Base-by-base conservation (phyloP, 2,329 filamentous ascomycete genomes). In the Penicillium sp. region DNA sequence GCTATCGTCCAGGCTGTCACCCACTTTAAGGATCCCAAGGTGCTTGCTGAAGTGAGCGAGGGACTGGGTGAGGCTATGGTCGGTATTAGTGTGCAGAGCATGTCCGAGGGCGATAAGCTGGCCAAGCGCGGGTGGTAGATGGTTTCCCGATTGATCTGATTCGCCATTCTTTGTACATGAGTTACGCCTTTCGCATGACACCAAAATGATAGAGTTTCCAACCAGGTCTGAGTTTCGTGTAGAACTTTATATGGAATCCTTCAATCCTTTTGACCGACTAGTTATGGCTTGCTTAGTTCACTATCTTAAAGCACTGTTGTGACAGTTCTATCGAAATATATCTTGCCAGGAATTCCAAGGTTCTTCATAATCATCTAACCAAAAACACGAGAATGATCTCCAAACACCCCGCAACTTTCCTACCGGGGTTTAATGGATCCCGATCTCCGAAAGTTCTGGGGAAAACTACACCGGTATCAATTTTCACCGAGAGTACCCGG, bases 51-150 rank as follows among this genome's bases (percentile, higher is more conserved):
- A 69, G 84, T 89, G 42, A 90, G 84, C 68, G 80, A 82, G 59
- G 87, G 89, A 40, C 70, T 96, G 17, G 92, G 92, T n/a, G 89
- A 95, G 76, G 88, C 92, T 25, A 98, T 96, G 87, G 89, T 95
- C 8, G 92, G 92, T 16, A 87, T 96, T 60, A 95, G 90, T 68
- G 85, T 85, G 50, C 77, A 78, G 45, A 77, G 74, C 52, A 83
- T 96, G 82, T 73, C 74, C 45, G 77, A 85, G 37, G 75, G 75
- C 42, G 83, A 95, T 67, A 94, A 85, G 76, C 71, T 95, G 67
- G 84, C 89, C 18, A 81, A 79, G 44, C 74, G 90, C 42, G 90
- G 90, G 7, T 95, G 87, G 86, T 95, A 77, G 39, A 48, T 22
- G 16, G 10, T 28, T 30, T 30, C 18, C 35, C 32, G 43, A 29